These are phyloP conservation scores for Dendryphion nanum DNA, from an alignment of 2,329 filamentous ascomycete species.

Conservation along the genomic window DNA sequence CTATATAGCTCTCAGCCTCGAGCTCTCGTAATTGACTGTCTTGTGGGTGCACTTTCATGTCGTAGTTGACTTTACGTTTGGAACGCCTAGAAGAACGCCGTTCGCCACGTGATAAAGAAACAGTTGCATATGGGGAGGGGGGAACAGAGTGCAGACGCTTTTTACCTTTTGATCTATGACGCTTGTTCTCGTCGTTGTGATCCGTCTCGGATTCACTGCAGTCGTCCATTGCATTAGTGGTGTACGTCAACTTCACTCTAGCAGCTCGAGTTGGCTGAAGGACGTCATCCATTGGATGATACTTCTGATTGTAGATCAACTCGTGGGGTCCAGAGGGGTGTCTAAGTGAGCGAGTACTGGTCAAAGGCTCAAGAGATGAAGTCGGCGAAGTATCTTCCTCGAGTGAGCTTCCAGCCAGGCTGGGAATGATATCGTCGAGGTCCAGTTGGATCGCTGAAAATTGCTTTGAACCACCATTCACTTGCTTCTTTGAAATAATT, in stretches of 20 bases:
- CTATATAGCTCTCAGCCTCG: too few species aligned
- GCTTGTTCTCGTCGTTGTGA: neutral
- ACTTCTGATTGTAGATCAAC: slow-evolving; percentile 30
- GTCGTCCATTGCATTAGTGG: slow-evolving; percentile 3
- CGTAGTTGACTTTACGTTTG: slow-evolving; percentile 19
- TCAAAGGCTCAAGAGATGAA: too few species aligned
- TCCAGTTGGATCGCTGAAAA: too few species aligned
- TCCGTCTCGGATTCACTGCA: slow-evolving; percentile 8
- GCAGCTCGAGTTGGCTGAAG: slow-evolving; percentile 26
- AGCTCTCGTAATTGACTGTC: slow-evolving; percentile 15
- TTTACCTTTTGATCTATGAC: neutral
- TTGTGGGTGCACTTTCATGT: slow-evolving; percentile 28
- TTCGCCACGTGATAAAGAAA: too few species aligned
- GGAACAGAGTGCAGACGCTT: neutral
- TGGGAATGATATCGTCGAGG: too few species aligned
- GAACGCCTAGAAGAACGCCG: slow-evolving; percentile 25
- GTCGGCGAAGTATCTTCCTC: too few species aligned
- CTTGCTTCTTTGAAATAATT: too few species aligned
- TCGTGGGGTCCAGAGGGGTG: too few species aligned
- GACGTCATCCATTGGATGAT: slow-evolving; percentile 34
- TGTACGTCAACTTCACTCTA: slow-evolving; percentile 21
- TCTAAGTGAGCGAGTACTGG: too few species aligned
- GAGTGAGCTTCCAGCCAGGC: too few species aligned
- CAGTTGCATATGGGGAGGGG: too few species aligned
- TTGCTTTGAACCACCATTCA: too few species aligned